Evolutionary conservation across 1,284 basidiomycete species (phyloP).

Genomic region (Pulveroboletus sp.): DNA sequence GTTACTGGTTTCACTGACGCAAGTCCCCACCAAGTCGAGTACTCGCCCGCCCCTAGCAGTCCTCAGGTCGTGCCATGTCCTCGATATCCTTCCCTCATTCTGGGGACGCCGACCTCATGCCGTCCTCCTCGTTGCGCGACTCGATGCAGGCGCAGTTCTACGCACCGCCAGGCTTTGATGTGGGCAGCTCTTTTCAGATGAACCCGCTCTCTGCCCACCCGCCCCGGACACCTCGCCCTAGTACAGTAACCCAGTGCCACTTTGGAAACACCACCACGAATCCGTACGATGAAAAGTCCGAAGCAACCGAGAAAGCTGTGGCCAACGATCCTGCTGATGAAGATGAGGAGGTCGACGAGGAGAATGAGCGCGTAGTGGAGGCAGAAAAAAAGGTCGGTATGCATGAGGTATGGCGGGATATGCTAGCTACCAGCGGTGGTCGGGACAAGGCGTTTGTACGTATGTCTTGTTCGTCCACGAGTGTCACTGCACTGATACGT

Average conservation of each 20-base stretch:
- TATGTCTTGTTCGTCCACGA: constrained; percentile 20
- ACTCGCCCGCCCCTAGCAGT: neutral
- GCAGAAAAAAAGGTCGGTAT: constrained; percentile 47
- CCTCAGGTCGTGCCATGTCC: constrained; percentile 44
- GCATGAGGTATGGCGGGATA: constrained; percentile 76
- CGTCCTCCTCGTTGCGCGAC: constrained; percentile 43
- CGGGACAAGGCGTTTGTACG: constrained; percentile 81
- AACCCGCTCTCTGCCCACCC: constrained; percentile 77
- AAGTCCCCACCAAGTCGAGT: neutral
- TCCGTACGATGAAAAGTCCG: constrained; percentile 36
- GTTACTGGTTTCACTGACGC: neutral
- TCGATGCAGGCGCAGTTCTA: constrained; percentile 41
- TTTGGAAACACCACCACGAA: constrained; percentile 19
- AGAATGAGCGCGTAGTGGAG: constrained; percentile 45
- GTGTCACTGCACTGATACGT: constrained; percentile 7
- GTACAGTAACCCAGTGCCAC: constrained; percentile 26
- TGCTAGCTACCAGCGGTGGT: constrained; percentile 71
- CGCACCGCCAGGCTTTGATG: constrained; percentile 43
- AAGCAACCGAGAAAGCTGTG: constrained; percentile 39
- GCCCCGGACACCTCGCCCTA: constrained; percentile 64
- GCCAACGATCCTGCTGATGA: constrained; percentile 42
- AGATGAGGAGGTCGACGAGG: constrained; percentile 44
- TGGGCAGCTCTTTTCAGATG: constrained; percentile 61
- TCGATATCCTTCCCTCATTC: constrained; percentile 49
- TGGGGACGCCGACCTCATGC: constrained; percentile 40